Evolutionary conservation across 208 protist genomes (phyloP), one percentile per base, ranked within the genome.

Genomic region (Wallacemonas collosoma): DNA sequence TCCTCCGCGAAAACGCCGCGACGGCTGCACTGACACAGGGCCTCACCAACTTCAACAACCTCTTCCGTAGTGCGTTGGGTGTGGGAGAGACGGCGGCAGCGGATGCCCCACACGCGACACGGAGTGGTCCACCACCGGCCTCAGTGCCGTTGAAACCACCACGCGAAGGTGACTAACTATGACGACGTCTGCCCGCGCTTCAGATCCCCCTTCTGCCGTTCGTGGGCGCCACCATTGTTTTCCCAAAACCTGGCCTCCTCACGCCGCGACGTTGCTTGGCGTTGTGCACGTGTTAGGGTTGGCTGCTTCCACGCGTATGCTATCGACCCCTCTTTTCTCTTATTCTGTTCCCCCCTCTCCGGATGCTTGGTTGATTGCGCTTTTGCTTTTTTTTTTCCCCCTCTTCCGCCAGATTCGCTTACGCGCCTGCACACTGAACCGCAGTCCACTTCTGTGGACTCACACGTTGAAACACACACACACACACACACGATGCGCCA

Each of bases 31-130:
- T 86, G 5, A 75, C 44, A 4, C 77, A 86, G 45, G 77, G 81
- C 15, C 78, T 86, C 50, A 63, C 69, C 45, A 83, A 73, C 72
- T 54, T 85, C 7, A 68, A 85, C 41, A 69, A 61, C 38, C 48
- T 79, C 12, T 47, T 82, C 35, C 71, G 75, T 8, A 53, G 62
- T 47, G 72, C 74, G 6, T 72, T 80, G 39, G 67, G 72, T 12
- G 12, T 17, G 54, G n/a, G 54, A 15, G 11, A 14, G 47, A 51
- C 11, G 7, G 75, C 38, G 69, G 40, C 17, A 60, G 17, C 35
- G 48, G 11, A 53, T 15, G 48, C 26, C 26, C 26, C 26, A 26
- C 26, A 26, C 26, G 26, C 26, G 26, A 26, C 26, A 26, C 26
- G 26, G 26, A 15, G 5, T 40, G 56, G 56, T 43, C 56, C 56